Evolutionary conservation across 129 eudicot species (phyloP), one percentile per base, ranked within the genome.

Genomic region (Pulicaria dysenterica): DNA sequence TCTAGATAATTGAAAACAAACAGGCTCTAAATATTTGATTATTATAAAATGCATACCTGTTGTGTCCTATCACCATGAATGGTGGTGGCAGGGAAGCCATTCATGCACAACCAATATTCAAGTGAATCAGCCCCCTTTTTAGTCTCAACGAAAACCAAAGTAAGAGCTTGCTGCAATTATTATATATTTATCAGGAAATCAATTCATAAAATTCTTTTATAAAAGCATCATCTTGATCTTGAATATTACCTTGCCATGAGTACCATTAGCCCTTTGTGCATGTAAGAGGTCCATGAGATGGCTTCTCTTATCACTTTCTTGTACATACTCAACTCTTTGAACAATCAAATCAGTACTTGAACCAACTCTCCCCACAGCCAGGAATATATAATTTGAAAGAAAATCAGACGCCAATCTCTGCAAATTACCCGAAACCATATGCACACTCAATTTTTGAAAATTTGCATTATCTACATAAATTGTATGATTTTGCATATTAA

Each of bases 361-460:
- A 54, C 97, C 97, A 64, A 91, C 97, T 78, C 97, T 83, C 61
- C 97, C 97, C 85, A 91, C 97, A 69, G 97, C 95, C 86, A 91
- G 72, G 56, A 91, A 91, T 44, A 91, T 77, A 63, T 91, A 91
- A 38, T 71, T 77, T 64, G 95, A 59, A 12, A 91, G 89, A 83
- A 91, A 91, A 78, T 91, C 97, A 51, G 91, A 81, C 11, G 97
- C 97, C 82, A 91, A 70, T 77, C 95, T 81, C 97, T 91, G 91
- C 87, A 87, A 46, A 45, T 48, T 14, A 69, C 47, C 53, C 38
- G 48, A 77, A 50, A 31, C 10, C 45, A 34, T 17, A 65, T 62
- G 37, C 42, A 3, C 61, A 73, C 14, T 41, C 9, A 39, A 15
- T n/a, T 3, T 10, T 13, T 34, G 8, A 14, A 3, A 11, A 45